Evolutionary conservation across 2,329 filamentous ascomycete genomes (phyloP).

Genomic region (Alternaria sp.): DNA sequence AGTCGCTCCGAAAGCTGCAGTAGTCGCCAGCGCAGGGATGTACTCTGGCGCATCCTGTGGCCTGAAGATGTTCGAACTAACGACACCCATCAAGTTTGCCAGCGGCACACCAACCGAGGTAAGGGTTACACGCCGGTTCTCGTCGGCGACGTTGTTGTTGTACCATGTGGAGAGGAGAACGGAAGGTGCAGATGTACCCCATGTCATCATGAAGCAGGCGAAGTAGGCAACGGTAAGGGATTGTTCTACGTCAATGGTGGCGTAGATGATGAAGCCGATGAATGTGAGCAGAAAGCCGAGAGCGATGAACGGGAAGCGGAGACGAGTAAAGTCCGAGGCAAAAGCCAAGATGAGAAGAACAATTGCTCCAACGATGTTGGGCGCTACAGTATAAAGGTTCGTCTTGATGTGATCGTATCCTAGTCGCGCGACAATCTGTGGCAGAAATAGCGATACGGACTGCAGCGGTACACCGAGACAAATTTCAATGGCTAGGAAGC

Average conservation of each 20-base stretch:
- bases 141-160: constrained; percentile 84
- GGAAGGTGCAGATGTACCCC: constrained; percentile 77
- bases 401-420: constrained; percentile 68
- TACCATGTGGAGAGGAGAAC: constrained; percentile 76
- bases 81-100: constrained; percentile 79
- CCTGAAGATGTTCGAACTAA: constrained; percentile 73
- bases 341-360: constrained; percentile 79
- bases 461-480: constrained; percentile 68
- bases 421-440: constrained; percentile 64
- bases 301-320: constrained; percentile 77
- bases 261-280: constrained; percentile 80
- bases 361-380: constrained; percentile 76
- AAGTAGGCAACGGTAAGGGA: constrained; percentile 75
- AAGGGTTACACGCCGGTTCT: constrained; percentile 73
- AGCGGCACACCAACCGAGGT: constrained; percentile 77
- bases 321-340: constrained; percentile 69
- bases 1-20: constrained; percentile 68
- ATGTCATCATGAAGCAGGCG: constrained; percentile 83
- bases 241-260: constrained; percentile 68
- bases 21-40: constrained; percentile 70
- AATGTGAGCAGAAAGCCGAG: constrained; percentile 78
- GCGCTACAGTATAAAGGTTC: constrained; percentile 83
- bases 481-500: constrained; percentile 65
- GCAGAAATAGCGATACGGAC: constrained; percentile 65
- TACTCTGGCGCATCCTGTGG: constrained; percentile 71